Evolutionary conservation across 2,329 filamentous ascomycete genomes (phyloP).

Genomic region (Pseudogymnoascus sp.): DNA sequence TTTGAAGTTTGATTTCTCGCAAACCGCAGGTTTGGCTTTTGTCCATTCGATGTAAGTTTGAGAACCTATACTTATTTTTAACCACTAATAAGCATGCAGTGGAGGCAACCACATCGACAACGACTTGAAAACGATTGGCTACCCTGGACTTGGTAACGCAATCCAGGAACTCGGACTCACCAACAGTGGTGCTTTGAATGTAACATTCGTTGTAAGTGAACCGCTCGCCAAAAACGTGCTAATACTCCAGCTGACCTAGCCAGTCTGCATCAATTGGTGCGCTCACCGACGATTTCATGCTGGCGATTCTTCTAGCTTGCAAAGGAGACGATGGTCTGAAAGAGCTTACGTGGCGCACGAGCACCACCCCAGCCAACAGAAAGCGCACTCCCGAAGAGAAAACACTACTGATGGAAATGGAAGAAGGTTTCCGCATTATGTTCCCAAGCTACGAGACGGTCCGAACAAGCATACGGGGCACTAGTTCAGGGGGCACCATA

Average conservation of each 20-base stretch:
- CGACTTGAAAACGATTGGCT: conserved; percentile 52
- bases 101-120: conserved; percentile 48
- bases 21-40: conserved; percentile 66
- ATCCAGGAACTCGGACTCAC: conserved; percentile 56
- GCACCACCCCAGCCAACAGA: conserved; percentile 15
- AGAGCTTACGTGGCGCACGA: conserved; percentile 35
- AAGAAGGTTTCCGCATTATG: conserved; percentile 61
- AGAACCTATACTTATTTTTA: background rate
- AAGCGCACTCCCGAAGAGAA: conserved; percentile 16
- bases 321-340: conserved; percentile 42
- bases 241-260: background rate
- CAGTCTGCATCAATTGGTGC: conserved; percentile 76
- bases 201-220: conserved; percentile 63
- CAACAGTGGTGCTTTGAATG: conserved; percentile 46
- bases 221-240: background rate
- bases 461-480: conserved; percentile 53
- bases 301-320: conserved; percentile 49
- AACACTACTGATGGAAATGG: conserved; percentile 23
- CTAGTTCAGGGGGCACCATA: conserved; percentile 68
- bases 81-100: conserved; percentile 29
- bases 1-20: conserved; percentile 70
- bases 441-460: conserved; percentile 73
- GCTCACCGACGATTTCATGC: conserved; percentile 60
- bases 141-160: conserved; percentile 63
- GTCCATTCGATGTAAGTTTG: conserved; percentile 72